These are phyloP conservation scores for Epichloe sibirici DNA, from an alignment of 2,329 filamentous ascomycete species.

Conservation along the genomic window DNA sequence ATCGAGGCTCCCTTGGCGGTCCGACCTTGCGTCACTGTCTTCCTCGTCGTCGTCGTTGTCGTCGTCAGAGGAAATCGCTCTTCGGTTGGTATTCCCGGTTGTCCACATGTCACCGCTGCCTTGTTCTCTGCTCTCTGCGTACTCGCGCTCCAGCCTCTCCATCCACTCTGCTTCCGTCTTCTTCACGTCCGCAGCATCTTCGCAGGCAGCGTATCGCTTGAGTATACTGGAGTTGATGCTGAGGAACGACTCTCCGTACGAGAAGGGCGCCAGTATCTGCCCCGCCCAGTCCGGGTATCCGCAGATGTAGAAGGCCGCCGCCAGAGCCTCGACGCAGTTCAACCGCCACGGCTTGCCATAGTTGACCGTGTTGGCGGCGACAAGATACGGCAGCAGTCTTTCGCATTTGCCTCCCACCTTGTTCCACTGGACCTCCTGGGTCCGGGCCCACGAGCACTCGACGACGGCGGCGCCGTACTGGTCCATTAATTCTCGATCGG, in stretches of 20 bases:
- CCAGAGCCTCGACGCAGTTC: slow-evolving; percentile 92
- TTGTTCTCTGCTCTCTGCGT: slow-evolving; percentile 62
- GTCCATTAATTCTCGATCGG: slow-evolving; percentile 70
- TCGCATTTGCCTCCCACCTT: slow-evolving; percentile 92
- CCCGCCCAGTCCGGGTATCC: slow-evolving; percentile 85
- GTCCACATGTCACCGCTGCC: slow-evolving; percentile 73
- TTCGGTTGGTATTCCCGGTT: slow-evolving; percentile 76
- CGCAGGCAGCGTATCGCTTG: slow-evolving; percentile 73
- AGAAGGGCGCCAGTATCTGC: slow-evolving; percentile 70
- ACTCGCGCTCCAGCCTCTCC: slow-evolving; percentile 79
- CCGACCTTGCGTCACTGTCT: slow-evolving; percentile 23
- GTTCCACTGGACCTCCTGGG: slow-evolving; percentile 79
- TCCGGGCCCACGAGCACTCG: slow-evolving; percentile 92
- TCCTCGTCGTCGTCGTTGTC: slow-evolving; percentile 33
- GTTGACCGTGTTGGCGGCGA: slow-evolving; percentile 93
- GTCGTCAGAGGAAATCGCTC: slow-evolving; percentile 40
- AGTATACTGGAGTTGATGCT: slow-evolving; percentile 79
- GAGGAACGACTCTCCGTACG: slow-evolving; percentile 78
- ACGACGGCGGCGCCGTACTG: slow-evolving; percentile 90
- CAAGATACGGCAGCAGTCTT: slow-evolving; percentile 80
- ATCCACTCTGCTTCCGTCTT: slow-evolving; percentile 80
- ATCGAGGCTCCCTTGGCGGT: slow-evolving; percentile 35
- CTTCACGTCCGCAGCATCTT: slow-evolving; percentile 72
- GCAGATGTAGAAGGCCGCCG: slow-evolving; percentile 86
- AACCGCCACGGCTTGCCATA: slow-evolving; percentile 91